phyloP scores from a whole-genome alignment of 2,329 filamentous ascomycete genomes.

The Bipolaris victoriae region DNA sequence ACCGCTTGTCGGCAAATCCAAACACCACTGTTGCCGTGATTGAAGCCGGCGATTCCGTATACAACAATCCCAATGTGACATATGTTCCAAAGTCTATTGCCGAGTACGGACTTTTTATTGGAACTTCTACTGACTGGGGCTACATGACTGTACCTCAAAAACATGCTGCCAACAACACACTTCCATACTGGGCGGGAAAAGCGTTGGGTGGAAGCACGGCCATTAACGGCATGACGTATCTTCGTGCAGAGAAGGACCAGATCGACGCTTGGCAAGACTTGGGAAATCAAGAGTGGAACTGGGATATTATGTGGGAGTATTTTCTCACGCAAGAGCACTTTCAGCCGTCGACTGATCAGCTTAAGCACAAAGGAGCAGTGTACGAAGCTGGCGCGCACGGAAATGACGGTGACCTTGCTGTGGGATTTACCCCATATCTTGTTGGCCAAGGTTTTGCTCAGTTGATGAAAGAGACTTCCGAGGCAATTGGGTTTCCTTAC shows the following conservation, averaged over 20 bases:
- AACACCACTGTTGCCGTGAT: constrained; percentile 36
- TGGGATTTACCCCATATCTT: constrained; percentile 39
- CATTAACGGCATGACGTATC: constrained; percentile 53
- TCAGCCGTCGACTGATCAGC: constrained; percentile 23
- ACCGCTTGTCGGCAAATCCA: constrained; percentile 34
- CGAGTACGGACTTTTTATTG: constrained; percentile 32
- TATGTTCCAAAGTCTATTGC: constrained; percentile 22
- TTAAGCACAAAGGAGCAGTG: constrained; percentile 30
- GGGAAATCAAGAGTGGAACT: constrained; percentile 45
- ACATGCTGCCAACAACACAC: constrained; percentile 37
- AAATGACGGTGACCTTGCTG: constrained; percentile 30
- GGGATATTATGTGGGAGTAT: constrained; percentile 37
- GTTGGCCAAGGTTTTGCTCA: constrained; percentile 31
- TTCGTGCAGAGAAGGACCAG: constrained; percentile 42
- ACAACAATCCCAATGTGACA: constrained; percentile 41
- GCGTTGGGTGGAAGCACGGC: constrained; percentile 52
- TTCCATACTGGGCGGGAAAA: constrained; percentile 50
- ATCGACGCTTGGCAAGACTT: constrained; percentile 44
- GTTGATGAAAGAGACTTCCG: constrained; percentile 48
- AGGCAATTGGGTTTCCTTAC: constrained; percentile 44
- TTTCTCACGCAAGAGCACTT: constrained; percentile 40
- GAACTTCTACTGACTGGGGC: constrained; percentile 50
- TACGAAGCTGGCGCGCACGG: constrained; percentile 34
- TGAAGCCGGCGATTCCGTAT: constrained; percentile 43
- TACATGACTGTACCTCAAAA: constrained; percentile 50